Conservation (phyloP, 2,329 filamentous ascomycete species). For the Ophiostoma ips region DNA sequence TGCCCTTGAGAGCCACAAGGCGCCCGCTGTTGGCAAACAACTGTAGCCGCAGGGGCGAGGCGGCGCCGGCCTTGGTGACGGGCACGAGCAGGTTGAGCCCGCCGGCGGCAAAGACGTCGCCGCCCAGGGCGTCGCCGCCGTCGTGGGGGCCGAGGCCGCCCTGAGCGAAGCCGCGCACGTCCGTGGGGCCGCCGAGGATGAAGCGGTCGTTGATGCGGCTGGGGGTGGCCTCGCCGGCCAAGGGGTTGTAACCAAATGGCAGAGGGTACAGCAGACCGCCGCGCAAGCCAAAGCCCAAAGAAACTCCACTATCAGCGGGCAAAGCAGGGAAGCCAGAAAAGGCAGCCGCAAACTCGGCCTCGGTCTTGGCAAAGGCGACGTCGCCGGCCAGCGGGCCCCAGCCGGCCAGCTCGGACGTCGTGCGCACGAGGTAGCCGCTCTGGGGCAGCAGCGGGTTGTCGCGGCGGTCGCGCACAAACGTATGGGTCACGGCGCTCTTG, state of each 20-base stretch:
- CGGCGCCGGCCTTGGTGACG: conserved; percentile 64
- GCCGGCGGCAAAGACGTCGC: conserved; percentile 82
- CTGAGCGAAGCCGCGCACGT: conserved; percentile 85
- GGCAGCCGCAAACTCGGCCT: conserved; percentile 67
- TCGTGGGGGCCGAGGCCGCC: conserved; percentile 83
- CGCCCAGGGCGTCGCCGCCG: conserved; percentile 71
- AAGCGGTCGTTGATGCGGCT: conserved; percentile 91
- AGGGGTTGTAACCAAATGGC: conserved; percentile 42
- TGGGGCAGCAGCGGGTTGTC: conserved; percentile 78
- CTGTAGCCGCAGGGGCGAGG: conserved; percentile 76
- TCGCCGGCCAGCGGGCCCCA: conserved; percentile 74
- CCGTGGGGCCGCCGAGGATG: conserved; percentile 83
- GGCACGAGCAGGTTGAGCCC: conserved; percentile 78
- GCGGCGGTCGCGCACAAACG: conserved; percentile 49
- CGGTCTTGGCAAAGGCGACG: conserved; percentile 87
- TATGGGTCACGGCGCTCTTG: conserved; percentile 25
- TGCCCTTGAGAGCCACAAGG: conserved; percentile 56
- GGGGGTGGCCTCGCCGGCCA: conserved; percentile 39
- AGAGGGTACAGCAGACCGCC: conserved; percentile 76
- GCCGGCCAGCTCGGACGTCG: conserved; percentile 72
- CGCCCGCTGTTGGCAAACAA: conserved; percentile 84
- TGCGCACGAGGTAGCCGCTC: conserved; percentile 66
- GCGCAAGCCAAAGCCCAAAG: conserved; percentile 68
- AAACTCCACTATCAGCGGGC: conserved; percentile 55
- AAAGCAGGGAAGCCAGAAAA: conserved; percentile 54